These are phyloP conservation scores for Amanita inopinata DNA, from an alignment of 768 basidiomycete genomes.

Conservation along the genomic window DNA sequence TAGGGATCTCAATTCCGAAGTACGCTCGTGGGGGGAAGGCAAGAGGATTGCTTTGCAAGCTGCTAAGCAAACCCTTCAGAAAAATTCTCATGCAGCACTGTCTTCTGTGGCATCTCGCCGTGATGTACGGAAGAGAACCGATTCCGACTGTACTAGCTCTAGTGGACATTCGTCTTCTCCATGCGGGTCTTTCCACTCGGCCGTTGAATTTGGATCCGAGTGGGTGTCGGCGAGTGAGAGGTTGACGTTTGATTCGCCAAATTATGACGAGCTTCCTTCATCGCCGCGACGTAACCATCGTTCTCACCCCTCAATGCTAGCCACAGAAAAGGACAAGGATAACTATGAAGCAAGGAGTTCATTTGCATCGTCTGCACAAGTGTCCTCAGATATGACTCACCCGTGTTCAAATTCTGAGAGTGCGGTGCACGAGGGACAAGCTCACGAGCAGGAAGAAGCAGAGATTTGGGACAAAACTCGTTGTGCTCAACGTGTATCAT, in stretches of 20 bases:
- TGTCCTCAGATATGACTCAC: slow-evolving; percentile 10
- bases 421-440: background rate
- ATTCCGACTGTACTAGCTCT: slow-evolving; percentile 19
- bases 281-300: background rate
- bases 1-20: slow-evolving; percentile 67
- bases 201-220: slow-evolving; percentile 44
- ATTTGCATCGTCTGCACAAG: background rate
- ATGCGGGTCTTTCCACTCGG: slow-evolving; percentile 60
- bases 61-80: slow-evolving; percentile 57
- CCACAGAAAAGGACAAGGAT: too few relatives aligned
- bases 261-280: background rate
- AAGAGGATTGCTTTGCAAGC: slow-evolving; percentile 65
- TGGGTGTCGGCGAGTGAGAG: slow-evolving; percentile 37
- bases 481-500: slow-evolving; percentile 76
- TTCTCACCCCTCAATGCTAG: too few relatives aligned
- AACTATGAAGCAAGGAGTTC: background rate
- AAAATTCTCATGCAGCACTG: slow-evolving; percentile 28
- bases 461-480: slow-evolving; percentile 85
- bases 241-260: background rate
- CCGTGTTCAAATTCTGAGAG: background rate
- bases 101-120: slow-evolving; percentile 18
- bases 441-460: slow-evolving; percentile 53
- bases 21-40: slow-evolving; percentile 52
- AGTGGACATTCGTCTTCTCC: slow-evolving; percentile 35
- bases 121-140: slow-evolving; percentile 13